These are phyloP conservation scores for Microascus cirrosus DNA, from an alignment of 2,329 filamentous ascomycete genomes.

Conservation along the genomic window DNA sequence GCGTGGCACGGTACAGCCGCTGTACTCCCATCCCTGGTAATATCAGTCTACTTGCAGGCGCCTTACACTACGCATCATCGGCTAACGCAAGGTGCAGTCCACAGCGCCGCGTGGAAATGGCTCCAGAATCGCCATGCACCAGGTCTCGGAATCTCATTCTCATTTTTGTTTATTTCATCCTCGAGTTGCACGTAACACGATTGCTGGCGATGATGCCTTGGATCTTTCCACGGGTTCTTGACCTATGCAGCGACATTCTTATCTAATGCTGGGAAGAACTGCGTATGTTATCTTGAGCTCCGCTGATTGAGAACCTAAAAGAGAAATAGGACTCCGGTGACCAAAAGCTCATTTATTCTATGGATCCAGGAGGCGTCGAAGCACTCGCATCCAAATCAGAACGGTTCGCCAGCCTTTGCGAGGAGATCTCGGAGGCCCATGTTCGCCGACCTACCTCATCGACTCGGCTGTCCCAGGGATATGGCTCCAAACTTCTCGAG, in stretches of 20 bases:
- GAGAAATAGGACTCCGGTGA: constrained; percentile 36
- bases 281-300: constrained; percentile 18
- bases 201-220: constrained; percentile 27
- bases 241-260: constrained; percentile 46
- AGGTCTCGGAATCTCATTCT: constrained; percentile 46
- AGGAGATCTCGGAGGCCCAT: constrained; percentile 31
- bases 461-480: constrained; percentile 41
- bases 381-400: constrained; percentile 27
- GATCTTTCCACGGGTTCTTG: constrained; percentile 35
- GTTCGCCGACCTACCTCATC: constrained; percentile 35
- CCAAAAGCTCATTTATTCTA: constrained; percentile 45
- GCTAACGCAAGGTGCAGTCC: constrained; percentile 3
- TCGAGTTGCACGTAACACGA: constrained; percentile 33
- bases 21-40: neutral
- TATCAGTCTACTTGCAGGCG: neutral
- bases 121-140: constrained; percentile 42
- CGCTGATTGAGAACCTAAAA: neutral
- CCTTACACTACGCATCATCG: neutral
- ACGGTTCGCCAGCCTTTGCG: constrained; percentile 27
- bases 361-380: constrained; percentile 27
- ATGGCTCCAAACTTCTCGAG: constrained; percentile 36
- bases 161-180: constrained; percentile 50
- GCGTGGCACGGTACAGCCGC: constrained; percentile 26
- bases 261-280: constrained; percentile 50
- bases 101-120: constrained; percentile 43